Base-by-base conservation (phyloP, 129 eudicot genomes). In the Flaveria bidentis region DNA sequence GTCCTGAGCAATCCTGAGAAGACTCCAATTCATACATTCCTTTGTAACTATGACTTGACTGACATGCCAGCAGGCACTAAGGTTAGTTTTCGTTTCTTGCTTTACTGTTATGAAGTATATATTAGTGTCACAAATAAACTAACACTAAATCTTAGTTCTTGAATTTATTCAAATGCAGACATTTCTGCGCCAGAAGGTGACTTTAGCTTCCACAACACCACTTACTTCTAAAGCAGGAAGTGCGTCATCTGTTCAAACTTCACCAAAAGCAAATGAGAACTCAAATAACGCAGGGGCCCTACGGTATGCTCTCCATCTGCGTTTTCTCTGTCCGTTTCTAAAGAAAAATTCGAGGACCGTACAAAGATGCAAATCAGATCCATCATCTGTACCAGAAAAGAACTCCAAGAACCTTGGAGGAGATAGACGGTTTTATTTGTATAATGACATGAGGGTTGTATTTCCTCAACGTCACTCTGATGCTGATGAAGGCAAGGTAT, bases 1-100 rank as follows among this genome's bases (percentile, higher is more conserved):
- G 98, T 94, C 41, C 85, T 94, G 49, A 94, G 99, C 81, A 95
- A 95, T 80, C 99, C 99, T 0, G 99, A 95, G 62, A 89, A 87
- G 86, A 95, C 99, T 71, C 99, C 99, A 51, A 77, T 95, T 78
- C 99, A 95, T 66, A 91, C 99, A 17, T 91, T 89, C 85, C 86
- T 95, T 64, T 95, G 99, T 67, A 91, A 85, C 87, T 95, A 95
- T 71, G 97, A 95, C 81, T 85, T 95, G 89, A 89, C 85, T 71
- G 99, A 95, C 82, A 95, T 95, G 99, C 99, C 99, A 71, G 92
- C 90, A 71, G 99, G 99, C 77, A 95, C 99, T 66, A 95, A 95
- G 99, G 99, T 87, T 63, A 15, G 69, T 28, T 58, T 10, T 16
- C 23, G 14, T 41, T 33, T 69, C 10, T 52, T 42, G 25, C 17